A percentile compares a stretch with the other conserved stretches of the same genome.
These are phyloP conservation scores for Claviceps sp. DNA, from an alignment of 2,329 filamentous ascomycete species.

Conservation along the genomic window DNA sequence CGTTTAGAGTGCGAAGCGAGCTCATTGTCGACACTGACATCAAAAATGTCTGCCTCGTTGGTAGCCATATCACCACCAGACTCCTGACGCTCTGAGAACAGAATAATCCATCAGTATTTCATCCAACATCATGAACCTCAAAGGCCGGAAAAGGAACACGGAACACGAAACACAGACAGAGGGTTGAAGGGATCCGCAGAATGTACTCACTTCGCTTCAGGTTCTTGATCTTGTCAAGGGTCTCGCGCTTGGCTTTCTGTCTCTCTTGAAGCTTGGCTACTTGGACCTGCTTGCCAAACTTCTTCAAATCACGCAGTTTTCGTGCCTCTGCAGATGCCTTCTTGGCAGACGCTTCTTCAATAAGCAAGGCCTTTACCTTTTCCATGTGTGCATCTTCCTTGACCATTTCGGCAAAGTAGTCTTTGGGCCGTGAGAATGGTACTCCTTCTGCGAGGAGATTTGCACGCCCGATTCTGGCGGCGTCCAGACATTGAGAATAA, in stretches of 20 bases:
- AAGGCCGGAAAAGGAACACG: not conserved
- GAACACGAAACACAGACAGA: not conserved
- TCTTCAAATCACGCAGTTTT: constrained; percentile 89
- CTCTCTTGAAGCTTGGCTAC: constrained; percentile 91
- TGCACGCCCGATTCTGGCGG: constrained; percentile 59
- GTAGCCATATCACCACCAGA: constrained; percentile 46
- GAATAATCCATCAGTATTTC: not conserved
- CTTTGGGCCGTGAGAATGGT: constrained; percentile 74
- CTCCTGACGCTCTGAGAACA: constrained; percentile 65
- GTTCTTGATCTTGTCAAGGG: constrained; percentile 86
- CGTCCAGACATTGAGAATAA: constrained; percentile 77
- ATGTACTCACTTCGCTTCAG: constrained; percentile 79
- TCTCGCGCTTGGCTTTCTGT: constrained; percentile 81
- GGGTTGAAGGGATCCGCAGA: not conserved
- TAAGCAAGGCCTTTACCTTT: constrained; percentile 83
- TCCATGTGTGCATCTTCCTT: constrained; percentile 98
- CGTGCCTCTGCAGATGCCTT: constrained; percentile 86
- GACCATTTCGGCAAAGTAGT: constrained; percentile 99
- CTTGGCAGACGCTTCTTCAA: constrained; percentile 84
- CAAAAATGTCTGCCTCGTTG: constrained; percentile 79
- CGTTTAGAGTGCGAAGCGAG: constrained; percentile 27
- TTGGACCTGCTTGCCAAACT: constrained; percentile 98
- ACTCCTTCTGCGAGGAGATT: constrained; percentile 70
- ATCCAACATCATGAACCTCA: too few species aligned
- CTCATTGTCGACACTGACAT: constrained; percentile 69